Evolutionary conservation across 441 rosid species (phyloP), one percentile per base, ranked within the genome.

Genomic region (Gossypium trilobum): DNA sequence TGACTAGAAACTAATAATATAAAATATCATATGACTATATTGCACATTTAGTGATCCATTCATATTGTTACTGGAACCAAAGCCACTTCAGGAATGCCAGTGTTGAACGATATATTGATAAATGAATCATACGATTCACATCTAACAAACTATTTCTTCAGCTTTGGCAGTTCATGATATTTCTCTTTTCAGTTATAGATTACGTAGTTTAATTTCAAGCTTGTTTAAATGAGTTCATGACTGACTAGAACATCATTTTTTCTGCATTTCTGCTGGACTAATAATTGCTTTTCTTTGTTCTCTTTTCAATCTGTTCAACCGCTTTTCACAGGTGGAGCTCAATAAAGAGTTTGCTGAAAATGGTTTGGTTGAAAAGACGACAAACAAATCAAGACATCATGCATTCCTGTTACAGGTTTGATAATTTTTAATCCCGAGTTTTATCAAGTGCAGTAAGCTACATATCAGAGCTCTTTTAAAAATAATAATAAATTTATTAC

Each of bases 331-430:
- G 98, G 92, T 86, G 8, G 95, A 90, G 82, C 88, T 90, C 73
- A 89, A 85, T 74, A 91, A 84, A 82, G 72, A 36, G 51, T 83
- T 76, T 76, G 73, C 80, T 5, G 81, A 77, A 75, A 84, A 82
- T 73, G 91, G 80, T 77, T 57, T 73, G 58, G 70, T 31, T 67
- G 87, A 78, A 36, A 51, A 39, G 71, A 22, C 48, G 25, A 78
- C 19, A 8, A 22, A 23, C 64, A 77, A 75, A 58, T 72, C 85
- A 23, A 91, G 88, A 84, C 99, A 95, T 79, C 97, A 93, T 66
- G 61, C 85, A 3, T 73, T 89, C 79, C 81, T 95, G 39, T 81
- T 93, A 44, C 87, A 95, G 91, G 98, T 93, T 57, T 39, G 73
- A 60, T 77, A 17, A 29, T 44, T 63, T 63, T 72, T 31, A 5